Evolutionary conservation across 257 asterid species (phyloP).

Genomic region (Solanum arcanum): DNA sequence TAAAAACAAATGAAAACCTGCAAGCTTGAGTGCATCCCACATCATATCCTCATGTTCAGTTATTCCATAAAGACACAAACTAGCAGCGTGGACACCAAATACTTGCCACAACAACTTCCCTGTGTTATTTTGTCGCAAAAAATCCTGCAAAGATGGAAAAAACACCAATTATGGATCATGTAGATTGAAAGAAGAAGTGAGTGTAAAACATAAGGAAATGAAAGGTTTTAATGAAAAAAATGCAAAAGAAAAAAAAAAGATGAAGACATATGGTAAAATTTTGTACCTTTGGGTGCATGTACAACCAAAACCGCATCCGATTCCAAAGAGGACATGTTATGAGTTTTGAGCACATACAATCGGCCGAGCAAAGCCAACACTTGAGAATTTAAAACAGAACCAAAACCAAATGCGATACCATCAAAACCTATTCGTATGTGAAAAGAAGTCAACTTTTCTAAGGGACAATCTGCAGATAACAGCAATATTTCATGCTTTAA

Average conservation of each 20-base stretch:
- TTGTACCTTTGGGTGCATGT: conserved; percentile 96
- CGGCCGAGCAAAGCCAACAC: conserved; percentile 89
- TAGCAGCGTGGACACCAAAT: conserved; percentile 64
- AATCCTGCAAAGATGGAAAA: conserved; percentile 46
- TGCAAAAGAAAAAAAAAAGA: background rate
- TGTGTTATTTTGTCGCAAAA: conserved; percentile 86
- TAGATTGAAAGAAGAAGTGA: background rate
- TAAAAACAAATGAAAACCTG: conserved; percentile 29
- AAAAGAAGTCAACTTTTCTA: background rate
- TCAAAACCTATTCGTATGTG: background rate
- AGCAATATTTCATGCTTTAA: background rate
- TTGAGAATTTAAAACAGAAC: conserved; percentile 8
- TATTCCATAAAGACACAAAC: conserved; percentile 77
- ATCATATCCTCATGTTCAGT: conserved; percentile 81
- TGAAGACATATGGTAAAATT: background rate
- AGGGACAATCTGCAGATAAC: background rate
- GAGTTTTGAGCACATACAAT: conserved; percentile 77
- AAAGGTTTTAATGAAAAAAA: background rate
- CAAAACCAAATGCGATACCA: background rate
- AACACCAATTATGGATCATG: background rate
- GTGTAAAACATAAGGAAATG: background rate
- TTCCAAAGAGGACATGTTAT: conserved; percentile 40
- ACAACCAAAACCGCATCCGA: conserved; percentile 67
- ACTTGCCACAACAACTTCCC: conserved; percentile 95
- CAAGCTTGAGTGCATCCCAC: conserved; percentile 66